Evolutionary conservation across 2,329 filamentous ascomycete genomes (phyloP).

Genomic region (Fusarium marasasianum): DNA sequence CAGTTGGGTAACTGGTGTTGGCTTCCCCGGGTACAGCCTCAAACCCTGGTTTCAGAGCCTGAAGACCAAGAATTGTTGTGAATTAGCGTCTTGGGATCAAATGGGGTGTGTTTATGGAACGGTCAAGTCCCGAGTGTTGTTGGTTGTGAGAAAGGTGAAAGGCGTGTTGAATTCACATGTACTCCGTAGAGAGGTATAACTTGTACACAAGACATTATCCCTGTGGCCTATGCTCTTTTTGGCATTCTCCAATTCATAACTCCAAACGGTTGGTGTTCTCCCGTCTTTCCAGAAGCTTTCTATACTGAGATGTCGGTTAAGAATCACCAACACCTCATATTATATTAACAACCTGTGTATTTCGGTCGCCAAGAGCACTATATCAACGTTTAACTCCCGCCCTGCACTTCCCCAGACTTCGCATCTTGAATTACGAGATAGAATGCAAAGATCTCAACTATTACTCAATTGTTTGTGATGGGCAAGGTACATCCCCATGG

Average conservation of each 20-base stretch:
- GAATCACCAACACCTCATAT: neutral
- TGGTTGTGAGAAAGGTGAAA: neutral
- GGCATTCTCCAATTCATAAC: conserved; percentile 6
- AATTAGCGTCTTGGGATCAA: neutral
- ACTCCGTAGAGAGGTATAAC: neutral
- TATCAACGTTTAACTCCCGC: neutral
- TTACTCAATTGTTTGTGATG: conserved; percentile 25
- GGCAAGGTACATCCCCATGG: conserved; percentile 27
- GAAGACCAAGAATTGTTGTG: neutral
- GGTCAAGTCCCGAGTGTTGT: conserved; percentile 6
- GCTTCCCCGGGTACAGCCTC: conserved; percentile 1
- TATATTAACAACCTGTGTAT: neutral
- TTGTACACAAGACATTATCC: neutral
- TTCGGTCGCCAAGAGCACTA: neutral
- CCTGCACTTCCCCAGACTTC: conserved; percentile 32
- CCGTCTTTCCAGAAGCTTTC: conserved; percentile 12
- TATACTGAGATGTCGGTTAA: neutral
- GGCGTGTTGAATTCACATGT: neutral
- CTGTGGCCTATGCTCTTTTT: neutral
- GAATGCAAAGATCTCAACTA: conserved; percentile 10
- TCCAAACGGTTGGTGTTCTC: conserved; percentile 1
- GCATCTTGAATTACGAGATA: conserved; percentile 23
- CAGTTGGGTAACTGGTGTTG: neutral
- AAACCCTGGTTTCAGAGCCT: neutral
- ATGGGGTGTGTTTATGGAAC: neutral